phyloP scores from a whole-genome alignment of 306 rosid species.

The Vigna mungo region DNA sequence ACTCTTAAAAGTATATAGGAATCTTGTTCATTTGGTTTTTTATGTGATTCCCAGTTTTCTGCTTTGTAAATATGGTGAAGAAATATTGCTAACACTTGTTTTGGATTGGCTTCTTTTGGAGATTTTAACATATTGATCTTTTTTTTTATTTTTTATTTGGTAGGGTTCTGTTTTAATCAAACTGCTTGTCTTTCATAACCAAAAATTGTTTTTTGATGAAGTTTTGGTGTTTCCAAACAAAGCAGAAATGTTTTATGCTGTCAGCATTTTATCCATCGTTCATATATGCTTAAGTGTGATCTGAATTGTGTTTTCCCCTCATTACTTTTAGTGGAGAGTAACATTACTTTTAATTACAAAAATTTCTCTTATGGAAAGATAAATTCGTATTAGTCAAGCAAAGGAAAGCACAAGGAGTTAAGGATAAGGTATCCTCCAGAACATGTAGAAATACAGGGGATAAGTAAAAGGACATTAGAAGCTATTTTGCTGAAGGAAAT shows the following conservation, averaged over 20 bases:
- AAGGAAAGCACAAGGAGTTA: slow-evolving; percentile 1
- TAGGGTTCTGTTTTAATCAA: not conserved
- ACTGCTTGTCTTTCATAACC: not conserved
- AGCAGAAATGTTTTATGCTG: not conserved
- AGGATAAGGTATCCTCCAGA: slow-evolving; percentile 31
- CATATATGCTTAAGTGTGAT: not conserved
- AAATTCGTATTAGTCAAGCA: not conserved
- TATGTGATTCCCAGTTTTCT: too few species aligned
- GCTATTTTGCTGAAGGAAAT: not conserved
- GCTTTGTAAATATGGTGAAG: too few species aligned
- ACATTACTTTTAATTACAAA: not conserved
- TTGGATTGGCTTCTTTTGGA: too few species aligned
- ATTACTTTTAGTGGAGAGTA: not conserved
- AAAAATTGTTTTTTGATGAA: not conserved
- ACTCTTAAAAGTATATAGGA: too few species aligned
- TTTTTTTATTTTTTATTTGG: not conserved
- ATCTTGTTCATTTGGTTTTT: too few species aligned
- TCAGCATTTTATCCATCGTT: not conserved
- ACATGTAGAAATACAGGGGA: slow-evolving; percentile 14
- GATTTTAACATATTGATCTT: too few species aligned
- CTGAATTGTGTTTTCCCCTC: not conserved
- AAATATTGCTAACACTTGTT: too few species aligned
- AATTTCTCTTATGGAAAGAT: not conserved
- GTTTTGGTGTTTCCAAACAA: slow-evolving; percentile 11
- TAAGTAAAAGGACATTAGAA: not conserved